Evolutionary conservation across 352 stramenopile genomes (phyloP).

Genomic region (Peronospora farinosa): DNA sequence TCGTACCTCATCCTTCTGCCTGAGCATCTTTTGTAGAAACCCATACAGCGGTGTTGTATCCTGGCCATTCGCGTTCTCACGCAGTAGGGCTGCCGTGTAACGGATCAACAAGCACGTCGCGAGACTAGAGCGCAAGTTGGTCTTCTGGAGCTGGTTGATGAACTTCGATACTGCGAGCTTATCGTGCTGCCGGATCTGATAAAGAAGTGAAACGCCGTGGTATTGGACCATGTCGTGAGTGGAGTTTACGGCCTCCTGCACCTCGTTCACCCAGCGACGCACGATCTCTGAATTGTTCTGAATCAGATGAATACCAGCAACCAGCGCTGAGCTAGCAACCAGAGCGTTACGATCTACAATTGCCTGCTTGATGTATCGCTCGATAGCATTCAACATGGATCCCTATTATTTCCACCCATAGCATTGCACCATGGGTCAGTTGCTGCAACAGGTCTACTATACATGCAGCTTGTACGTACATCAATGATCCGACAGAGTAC

Average conservation of each 20-base stretch:
- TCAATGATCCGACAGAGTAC: constrained; percentile 95
- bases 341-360: constrained; percentile 97
- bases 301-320: constrained; percentile 94
- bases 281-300: constrained; percentile 90
- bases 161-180: constrained; percentile 96
- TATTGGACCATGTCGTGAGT: constrained; percentile 99
- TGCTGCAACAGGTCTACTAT: background rate
- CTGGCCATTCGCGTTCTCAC: constrained; percentile 79
- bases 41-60: constrained; percentile 78
- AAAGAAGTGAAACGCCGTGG: constrained; percentile 96
- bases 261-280: constrained; percentile 95
- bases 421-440: constrained; percentile 8
- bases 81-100: constrained; percentile 90
- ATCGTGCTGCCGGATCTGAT: constrained; percentile 98
- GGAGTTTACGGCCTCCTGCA: constrained; percentile 94
- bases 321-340: constrained; percentile 94
- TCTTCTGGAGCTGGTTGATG: constrained; percentile 89
- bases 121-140: constrained; percentile 90
- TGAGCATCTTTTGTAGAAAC: constrained; percentile 94
- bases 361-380: constrained; percentile 98
- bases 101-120: constrained; percentile 96
- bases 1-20: constrained; percentile 90
- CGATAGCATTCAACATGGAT: constrained; percentile 88
- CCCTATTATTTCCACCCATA: constrained; percentile 30
- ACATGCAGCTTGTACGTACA: constrained; percentile 30